A percentile compares a stretch with the other conserved stretches of the same genome.
Conservation (phyloP, 179 eudicot genomes). For the Spergularia azorica region DNA sequence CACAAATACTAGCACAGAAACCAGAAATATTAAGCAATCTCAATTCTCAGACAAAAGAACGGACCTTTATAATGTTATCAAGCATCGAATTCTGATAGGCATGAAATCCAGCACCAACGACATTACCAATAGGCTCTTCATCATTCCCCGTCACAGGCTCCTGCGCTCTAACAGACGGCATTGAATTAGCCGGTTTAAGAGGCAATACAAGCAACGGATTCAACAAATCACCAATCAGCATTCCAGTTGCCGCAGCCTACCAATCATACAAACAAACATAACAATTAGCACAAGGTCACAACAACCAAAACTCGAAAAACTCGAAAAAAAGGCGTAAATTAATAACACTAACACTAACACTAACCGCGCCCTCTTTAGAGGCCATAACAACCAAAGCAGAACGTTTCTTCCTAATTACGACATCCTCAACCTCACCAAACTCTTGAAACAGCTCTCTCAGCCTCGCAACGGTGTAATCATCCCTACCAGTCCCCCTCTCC, state of each 20-base stretch:
- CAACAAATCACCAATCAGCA: conserved; percentile 63
- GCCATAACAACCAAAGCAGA: conserved; percentile 77
- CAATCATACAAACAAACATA: background rate
- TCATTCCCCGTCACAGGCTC: conserved; percentile 33
- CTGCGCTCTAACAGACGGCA: conserved; percentile 42
- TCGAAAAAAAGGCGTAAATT: background rate
- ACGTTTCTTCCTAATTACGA: conserved; percentile 74
- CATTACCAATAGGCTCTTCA: conserved; percentile 46
- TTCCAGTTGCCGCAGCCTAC: conserved; percentile 63
- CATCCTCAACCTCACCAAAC: conserved; percentile 50
- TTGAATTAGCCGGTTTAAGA: conserved; percentile 43
- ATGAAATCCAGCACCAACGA: conserved; percentile 67
- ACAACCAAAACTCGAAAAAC: background rate
- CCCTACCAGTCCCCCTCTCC: conserved; percentile 55
- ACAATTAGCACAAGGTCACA: background rate
- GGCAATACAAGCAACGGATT: conserved; percentile 82
- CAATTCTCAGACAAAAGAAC: background rate
- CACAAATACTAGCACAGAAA: too few relatives aligned
- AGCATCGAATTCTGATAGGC: conserved; percentile 69
- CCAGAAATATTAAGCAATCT: background rate
- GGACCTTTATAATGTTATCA: conserved; percentile 67
- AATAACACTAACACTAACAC: conserved; percentile 12
- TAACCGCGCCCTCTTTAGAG: conserved; percentile 67
- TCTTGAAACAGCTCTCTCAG: conserved; percentile 11
- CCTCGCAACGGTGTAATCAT: conserved; percentile 51